Conservation (phyloP, 2,329 filamentous ascomycete genomes). For the Lecanicillium sp. region DNA sequence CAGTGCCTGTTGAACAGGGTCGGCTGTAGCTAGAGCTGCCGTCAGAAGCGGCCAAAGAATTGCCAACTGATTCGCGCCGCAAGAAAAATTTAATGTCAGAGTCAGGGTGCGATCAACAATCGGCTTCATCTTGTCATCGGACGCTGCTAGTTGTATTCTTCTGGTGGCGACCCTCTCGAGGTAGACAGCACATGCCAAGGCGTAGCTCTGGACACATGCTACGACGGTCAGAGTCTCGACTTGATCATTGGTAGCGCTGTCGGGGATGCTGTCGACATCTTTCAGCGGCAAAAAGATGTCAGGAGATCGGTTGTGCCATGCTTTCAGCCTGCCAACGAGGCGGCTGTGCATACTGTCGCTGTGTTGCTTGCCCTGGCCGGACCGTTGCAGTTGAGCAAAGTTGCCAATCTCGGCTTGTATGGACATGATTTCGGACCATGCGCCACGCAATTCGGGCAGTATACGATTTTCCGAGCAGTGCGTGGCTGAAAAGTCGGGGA, state of each 20-base stretch:
- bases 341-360: slow-evolving; percentile 8
- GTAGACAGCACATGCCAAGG: slow-evolving; percentile 9
- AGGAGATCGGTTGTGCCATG: slow-evolving; percentile 11
- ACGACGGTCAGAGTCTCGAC: slow-evolving; percentile 9
- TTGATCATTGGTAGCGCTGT: slow-evolving; percentile 3
- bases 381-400: slow-evolving; percentile 8
- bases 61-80: slow-evolving; percentile 5
- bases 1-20: not conserved
- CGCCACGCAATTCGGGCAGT: slow-evolving; percentile 11
- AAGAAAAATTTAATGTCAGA: slow-evolving; percentile 7
- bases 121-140: not conserved
- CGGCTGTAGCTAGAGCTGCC: not conserved
- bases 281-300: slow-evolving; percentile 8
- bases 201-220: slow-evolving; percentile 10
- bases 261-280: not conserved
- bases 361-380: slow-evolving; percentile 2
- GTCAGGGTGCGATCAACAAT: slow-evolving; percentile 2
- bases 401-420: slow-evolving; percentile 12
- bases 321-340: slow-evolving; percentile 7
- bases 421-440: slow-evolving; percentile 13
- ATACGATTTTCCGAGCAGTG: slow-evolving; percentile 4
- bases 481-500: slow-evolving; percentile 9
- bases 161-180: slow-evolving; percentile 9
- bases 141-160: slow-evolving; percentile 2
- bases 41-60: slow-evolving; percentile 3